A percentile compares a stretch with the other conserved stretches of the same genome.
Conservation (phyloP, 345 rosid genomes). For the Arabidopsis suecica region DNA sequence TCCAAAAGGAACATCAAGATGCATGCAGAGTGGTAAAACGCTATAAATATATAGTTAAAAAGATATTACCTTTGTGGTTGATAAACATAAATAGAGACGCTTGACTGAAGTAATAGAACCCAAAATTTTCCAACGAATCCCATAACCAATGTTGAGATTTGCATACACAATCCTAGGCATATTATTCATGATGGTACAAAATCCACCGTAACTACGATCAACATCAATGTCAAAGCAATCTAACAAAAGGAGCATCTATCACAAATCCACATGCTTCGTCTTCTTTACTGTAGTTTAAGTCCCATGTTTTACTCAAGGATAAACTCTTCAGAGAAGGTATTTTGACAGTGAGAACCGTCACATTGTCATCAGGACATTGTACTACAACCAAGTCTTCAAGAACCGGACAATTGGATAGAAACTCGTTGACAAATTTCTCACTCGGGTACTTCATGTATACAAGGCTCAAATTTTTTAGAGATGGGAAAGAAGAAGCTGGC, state of each 20-base stretch:
- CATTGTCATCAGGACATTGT: background rate
- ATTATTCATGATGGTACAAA: background rate
- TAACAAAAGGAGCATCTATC: slow-evolving; percentile 6
- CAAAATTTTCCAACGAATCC: too few relatives aligned
- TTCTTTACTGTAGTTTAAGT: background rate
- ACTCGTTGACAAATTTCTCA: background rate
- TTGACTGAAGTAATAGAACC: too few relatives aligned
- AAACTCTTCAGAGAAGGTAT: background rate
- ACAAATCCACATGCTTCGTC: background rate
- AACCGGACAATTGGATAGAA: background rate
- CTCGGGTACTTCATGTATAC: background rate
- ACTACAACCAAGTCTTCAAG: background rate
- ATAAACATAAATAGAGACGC: too few relatives aligned
- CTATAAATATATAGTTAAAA: too few relatives aligned
- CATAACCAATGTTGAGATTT: background rate
- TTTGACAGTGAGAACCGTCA: background rate
- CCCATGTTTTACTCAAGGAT: background rate
- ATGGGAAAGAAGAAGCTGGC: too few relatives aligned
- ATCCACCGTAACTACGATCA: background rate
- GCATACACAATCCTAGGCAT: slow-evolving; percentile 1
- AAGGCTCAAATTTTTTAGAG: too few relatives aligned
- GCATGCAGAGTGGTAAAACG: too few relatives aligned
- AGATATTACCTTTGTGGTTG: too few relatives aligned
- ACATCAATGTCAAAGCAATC: background rate
- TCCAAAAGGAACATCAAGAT: too few relatives aligned